Conservation (phyloP, 2,329 filamentous ascomycete genomes). For the Arthrobotrys sinensis region DNA sequence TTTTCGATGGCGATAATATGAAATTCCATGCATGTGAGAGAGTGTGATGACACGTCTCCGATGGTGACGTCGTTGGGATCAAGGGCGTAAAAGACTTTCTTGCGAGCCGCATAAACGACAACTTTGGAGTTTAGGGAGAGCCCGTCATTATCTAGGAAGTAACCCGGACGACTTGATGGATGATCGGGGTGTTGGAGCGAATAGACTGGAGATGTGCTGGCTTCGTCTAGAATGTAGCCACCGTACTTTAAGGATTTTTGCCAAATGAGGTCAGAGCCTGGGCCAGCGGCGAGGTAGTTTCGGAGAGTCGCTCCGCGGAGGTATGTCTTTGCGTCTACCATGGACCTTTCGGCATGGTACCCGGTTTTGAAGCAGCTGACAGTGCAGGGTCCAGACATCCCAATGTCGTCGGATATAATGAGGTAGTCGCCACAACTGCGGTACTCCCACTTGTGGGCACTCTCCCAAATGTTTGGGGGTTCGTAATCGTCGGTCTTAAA, state of each 20-base stretch:
- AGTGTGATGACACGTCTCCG: not conserved
- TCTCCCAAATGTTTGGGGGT: constrained; percentile 18
- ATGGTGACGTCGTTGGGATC: not conserved
- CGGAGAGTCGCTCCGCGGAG: constrained; percentile 33
- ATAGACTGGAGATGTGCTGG: constrained; percentile 35
- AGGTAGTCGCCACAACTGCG: constrained; percentile 63
- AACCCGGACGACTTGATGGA: constrained; percentile 22
- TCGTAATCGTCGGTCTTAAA: constrained; percentile 2
- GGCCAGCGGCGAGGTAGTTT: constrained; percentile 32
- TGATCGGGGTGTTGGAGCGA: constrained; percentile 29
- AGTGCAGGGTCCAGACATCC: constrained; percentile 59
- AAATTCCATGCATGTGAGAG: constrained; percentile 63
- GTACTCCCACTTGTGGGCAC: constrained; percentile 62
- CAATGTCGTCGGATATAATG: constrained; percentile 63
- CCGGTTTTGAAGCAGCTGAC: constrained; percentile 63
- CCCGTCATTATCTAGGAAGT: constrained; percentile 64
- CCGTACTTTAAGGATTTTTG: constrained; percentile 23
- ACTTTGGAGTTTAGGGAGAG: constrained; percentile 62
- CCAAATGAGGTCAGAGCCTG: constrained; percentile 62
- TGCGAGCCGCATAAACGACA: constrained; percentile 62
- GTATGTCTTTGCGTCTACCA: constrained; percentile 29
- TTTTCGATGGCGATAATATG: constrained; percentile 62
- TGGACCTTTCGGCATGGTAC: constrained; percentile 36
- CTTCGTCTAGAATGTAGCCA: constrained; percentile 29
- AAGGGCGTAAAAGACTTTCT: constrained; percentile 46